Evolutionary conservation across 2,329 filamentous ascomycete genomes (phyloP).

Genomic region (Phialocephala sp.): DNA sequence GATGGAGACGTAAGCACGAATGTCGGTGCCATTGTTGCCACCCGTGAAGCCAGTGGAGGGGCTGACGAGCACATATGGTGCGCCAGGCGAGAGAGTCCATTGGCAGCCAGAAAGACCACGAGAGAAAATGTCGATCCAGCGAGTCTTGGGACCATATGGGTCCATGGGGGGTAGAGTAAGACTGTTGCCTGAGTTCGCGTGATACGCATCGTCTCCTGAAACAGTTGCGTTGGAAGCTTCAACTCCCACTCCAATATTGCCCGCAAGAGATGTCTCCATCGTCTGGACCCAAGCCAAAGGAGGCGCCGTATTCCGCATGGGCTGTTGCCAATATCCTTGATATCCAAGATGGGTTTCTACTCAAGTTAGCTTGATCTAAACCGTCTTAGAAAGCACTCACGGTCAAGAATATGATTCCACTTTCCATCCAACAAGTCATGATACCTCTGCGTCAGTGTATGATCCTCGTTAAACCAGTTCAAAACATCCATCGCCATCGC

Average conservation of each 20-base stretch:
- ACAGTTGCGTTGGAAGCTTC: conserved; percentile 71
- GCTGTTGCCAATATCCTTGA: conserved; percentile 67
- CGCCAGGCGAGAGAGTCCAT: conserved; percentile 56
- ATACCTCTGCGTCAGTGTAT: conserved; percentile 60
- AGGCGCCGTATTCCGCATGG: conserved; percentile 72
- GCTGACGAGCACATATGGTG: conserved; percentile 58
- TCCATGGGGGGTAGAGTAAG: conserved; percentile 62
- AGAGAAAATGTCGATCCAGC: conserved; percentile 69
- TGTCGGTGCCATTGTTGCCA: conserved; percentile 53
- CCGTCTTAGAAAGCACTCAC: conserved; percentile 38
- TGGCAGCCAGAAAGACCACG: conserved; percentile 58
- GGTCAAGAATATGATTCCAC: conserved; percentile 67
- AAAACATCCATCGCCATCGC: conserved; percentile 57
- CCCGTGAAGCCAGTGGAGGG: conserved; percentile 56
- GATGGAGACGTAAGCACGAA: conserved; percentile 58
- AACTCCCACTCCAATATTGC: conserved; percentile 66
- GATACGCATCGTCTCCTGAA: conserved; percentile 69
- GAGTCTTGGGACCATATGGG: conserved; percentile 58
- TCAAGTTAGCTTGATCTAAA: conserved; percentile 40
- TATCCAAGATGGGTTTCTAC: conserved; percentile 59
- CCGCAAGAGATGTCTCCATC: conserved; percentile 61
- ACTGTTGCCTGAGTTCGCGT: conserved; percentile 58
- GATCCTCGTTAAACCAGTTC: conserved; percentile 61
- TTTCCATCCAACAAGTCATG: conserved; percentile 64
- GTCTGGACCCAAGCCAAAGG: conserved; percentile 65